phyloP scores from a whole-genome alignment of 192 early-diverging fungal genomes.

The Podila clonocystis region DNA sequence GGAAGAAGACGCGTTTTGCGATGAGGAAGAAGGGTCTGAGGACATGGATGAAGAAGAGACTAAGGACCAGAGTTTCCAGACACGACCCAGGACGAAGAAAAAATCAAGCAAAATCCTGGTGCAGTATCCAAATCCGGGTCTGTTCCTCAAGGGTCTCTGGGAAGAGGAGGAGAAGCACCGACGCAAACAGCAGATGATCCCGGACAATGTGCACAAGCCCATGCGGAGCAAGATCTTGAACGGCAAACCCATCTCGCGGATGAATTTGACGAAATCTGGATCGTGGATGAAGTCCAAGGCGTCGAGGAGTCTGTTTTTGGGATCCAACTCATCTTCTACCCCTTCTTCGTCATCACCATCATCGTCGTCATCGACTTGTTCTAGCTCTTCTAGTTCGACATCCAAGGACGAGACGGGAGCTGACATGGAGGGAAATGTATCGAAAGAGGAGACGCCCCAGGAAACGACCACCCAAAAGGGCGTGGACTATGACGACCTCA shows the following conservation, averaged over 20 bases:
- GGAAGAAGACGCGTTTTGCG: background rate
- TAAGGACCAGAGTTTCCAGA: background rate
- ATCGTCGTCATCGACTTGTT: background rate
- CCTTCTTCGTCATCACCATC: background rate
- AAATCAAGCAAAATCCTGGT: background rate
- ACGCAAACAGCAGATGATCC: slow-evolving; percentile 38
- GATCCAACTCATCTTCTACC: background rate
- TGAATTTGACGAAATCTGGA: background rate
- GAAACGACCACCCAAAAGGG: too few relatives aligned
- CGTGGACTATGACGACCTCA: too few relatives aligned
- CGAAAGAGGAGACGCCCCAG: too few relatives aligned
- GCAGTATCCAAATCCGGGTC: slow-evolving; percentile 19
- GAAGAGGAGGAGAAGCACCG: slow-evolving; percentile 33
- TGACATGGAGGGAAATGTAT: background rate
- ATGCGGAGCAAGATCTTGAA: slow-evolving; percentile 32
- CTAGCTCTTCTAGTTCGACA: background rate
- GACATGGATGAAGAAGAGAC: background rate
- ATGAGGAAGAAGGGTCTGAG: background rate
- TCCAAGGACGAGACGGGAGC: background rate
- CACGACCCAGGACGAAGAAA: background rate
- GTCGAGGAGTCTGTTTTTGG: background rate
- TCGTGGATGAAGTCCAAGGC: slow-evolving; percentile 2
- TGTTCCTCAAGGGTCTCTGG: slow-evolving; percentile 34
- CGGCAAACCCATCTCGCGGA: slow-evolving; percentile 18
- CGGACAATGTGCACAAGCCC: slow-evolving; percentile 35